Base-by-base conservation (phyloP, 2,329 filamentous ascomycete species). In the Ceratocystis colombiana region DNA sequence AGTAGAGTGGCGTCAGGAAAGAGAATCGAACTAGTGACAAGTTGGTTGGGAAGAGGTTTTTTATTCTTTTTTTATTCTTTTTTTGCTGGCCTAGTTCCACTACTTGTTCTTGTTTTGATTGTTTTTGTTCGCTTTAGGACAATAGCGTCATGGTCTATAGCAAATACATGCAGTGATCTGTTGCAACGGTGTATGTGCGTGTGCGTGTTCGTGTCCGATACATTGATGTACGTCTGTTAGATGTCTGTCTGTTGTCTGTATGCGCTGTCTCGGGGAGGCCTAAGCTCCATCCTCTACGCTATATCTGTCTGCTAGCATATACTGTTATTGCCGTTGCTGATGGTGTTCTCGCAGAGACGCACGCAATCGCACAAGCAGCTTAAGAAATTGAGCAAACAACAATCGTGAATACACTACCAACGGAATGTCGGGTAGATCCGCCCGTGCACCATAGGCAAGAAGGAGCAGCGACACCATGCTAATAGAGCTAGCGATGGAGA, bases 401-500 rank as follows among this genome's bases (percentile, higher is more conserved):
- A 68, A 71, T 3, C 70, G 71, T 1, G 69, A 71, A 20, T 80
- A 75, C 20, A 77, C 75, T 66, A 84, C 77, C 28, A 85, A 72
- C 1, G 85, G 85, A 65, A 86, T 79, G 65, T 83, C 77, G 7
- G 83, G 80, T 72, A 87, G 85, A 69, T 85, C 82, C 66, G 82
- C 78, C 30, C 84, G 79, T 67, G 81, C 82, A 66, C 82, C 75
- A 73, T 90, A 85, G 65, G 88, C 79, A 72, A 90, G 85, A 8
- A 84, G 75, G 22, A 91, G 78, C 63, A 91, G 76, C 10, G 82
- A 82, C 64, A 85, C 81, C 85, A 91, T 88, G 76, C 84, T 89
- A 71, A 89, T 81, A 76, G 89, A 90, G 75, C 85, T 88, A 46
- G 87, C 86, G 69, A 88, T 84, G 64, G 86, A 89, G 73, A 91